Base-by-base conservation (phyloP, 306 rosid genomes). In the Fragaria iinumae region DNA sequence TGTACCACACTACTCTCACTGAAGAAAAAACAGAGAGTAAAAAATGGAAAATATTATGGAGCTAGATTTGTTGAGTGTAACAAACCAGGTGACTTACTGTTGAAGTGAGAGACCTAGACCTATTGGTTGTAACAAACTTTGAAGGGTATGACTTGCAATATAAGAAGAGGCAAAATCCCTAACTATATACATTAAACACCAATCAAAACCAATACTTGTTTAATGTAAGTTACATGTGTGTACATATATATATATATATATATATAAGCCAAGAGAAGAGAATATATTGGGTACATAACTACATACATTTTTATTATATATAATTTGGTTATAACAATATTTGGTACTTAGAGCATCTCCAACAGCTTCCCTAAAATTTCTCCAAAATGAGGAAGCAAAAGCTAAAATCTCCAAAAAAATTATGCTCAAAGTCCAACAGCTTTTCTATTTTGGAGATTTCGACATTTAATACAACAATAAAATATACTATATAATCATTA, bases 91-190 rank as follows among this genome's bases (percentile, higher is more conserved):
- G 65, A 50, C 32, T 20, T 72, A 52, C 25, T 52, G 75, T n/a
- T 71, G 27, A 34, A 29, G 47, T 2, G 34, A 71, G 48, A 29
- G 21, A 32, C 8, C 65, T 23, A 59, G 36, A 59, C n/a, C 20
- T 52, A 12, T 6, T 72, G 17, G 48, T 52, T 72, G 25, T 20
- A 72, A 52, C 65, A 11, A 72, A 72, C 21, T 72, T 20, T 66
- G 49, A 16, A 66, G 70, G 70, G 64, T 9, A 62, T 62, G 68
- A 63, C 43, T 63, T 63, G 67, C 67, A 63, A 14, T 32, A 20
- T 14, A 63, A 63, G 67, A 4, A 57, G 65, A 59, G 17, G 36
- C 6, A 39, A 23, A 59, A 25, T 59, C 36, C 64, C 64, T 56
- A 5, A 7, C 43, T 39, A 39, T 6, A 21, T 56, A 56, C 63